Base-by-base conservation (phyloP, 345 rosid species). In the Jatropha curcas region DNA sequence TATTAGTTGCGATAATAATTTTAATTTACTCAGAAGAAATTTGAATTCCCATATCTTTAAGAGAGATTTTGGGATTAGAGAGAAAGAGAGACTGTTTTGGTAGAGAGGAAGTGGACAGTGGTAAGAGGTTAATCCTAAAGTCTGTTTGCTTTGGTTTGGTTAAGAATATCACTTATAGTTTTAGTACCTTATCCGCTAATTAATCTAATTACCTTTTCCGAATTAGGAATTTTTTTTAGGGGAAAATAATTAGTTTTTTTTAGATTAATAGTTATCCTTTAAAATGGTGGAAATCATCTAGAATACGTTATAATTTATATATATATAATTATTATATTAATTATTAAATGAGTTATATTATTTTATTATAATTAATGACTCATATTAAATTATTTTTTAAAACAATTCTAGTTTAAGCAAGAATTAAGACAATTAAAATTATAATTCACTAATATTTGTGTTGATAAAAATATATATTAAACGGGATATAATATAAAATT, bases 151-250 rank as follows among this genome's bases (percentile, higher is more conserved):
- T 39, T n/a, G n/a, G n/a, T n/a, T n/a, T n/a, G n/a, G n/a, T n/a
- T n/a, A n/a, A n/a, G n/a, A n/a, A n/a, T n/a, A n/a, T n/a, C n/a
- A n/a, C n/a, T 59, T 14, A 59, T 41, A 31, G 43, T n/a, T 50
- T 51, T 7, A 50, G 58, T 51, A 27, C 59, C 60, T 67, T 67
- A 67, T 67, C 71, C 71, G 71, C 27, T 67, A 51, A 67, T 67
- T 60, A 60, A 60, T 35, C 14, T 51, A 24, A 3, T 34, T n/a
- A 1, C 4, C 17, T 20, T 17, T 19, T 19, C 2, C 6, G 17
- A 17, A 19, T 16, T 62, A 35, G 46, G 30, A 10, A 34, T 12
- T 66, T 39, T 4, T n/a, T n/a, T n/a, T n/a, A n/a, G n/a, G n/a
- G n/a, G n/a, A n/a, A n/a, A n/a, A n/a, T n/a, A n/a, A n/a, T 64